Conservation (phyloP, 176 grass and related monocot species). For the Lolium perenne region DNA sequence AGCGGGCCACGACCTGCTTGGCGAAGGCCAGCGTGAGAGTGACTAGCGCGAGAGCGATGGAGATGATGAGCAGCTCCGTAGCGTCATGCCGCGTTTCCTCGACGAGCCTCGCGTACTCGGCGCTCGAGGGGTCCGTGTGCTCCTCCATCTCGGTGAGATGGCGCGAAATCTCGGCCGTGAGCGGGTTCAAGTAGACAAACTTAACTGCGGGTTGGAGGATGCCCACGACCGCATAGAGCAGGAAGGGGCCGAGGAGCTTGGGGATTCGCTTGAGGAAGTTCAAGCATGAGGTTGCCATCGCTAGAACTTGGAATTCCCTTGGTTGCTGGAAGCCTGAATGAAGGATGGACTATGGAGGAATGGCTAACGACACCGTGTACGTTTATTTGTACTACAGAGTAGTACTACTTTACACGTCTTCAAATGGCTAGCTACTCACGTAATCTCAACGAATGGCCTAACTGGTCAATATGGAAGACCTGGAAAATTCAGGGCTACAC, state of each 20-base stretch:
- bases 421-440: no score
- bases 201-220: not conserved
- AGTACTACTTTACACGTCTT: no score
- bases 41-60: not conserved
- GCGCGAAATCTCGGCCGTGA: not conserved
- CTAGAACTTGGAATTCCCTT: not conserved
- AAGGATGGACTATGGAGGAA: not conserved
- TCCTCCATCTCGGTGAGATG: not conserved
- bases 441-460: no score
- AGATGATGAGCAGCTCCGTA: not conserved
- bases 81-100: not conserved
- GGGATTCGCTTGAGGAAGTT: conserved; percentile 28
- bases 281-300: conserved; percentile 36
- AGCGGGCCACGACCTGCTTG: not conserved
- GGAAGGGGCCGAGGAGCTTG: conserved; percentile 34
- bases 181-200: not conserved
- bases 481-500: no score
- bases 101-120: conserved; percentile 3
- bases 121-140: conserved; percentile 16
- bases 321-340: not conserved
- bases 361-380: not conserved
- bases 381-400: not conserved
- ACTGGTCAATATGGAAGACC: no score
- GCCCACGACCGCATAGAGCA: not conserved
- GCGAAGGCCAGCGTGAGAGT: not conserved